Base-by-base conservation (phyloP, 805 yeast genomes). In the Saturnispora galanensis region DNA sequence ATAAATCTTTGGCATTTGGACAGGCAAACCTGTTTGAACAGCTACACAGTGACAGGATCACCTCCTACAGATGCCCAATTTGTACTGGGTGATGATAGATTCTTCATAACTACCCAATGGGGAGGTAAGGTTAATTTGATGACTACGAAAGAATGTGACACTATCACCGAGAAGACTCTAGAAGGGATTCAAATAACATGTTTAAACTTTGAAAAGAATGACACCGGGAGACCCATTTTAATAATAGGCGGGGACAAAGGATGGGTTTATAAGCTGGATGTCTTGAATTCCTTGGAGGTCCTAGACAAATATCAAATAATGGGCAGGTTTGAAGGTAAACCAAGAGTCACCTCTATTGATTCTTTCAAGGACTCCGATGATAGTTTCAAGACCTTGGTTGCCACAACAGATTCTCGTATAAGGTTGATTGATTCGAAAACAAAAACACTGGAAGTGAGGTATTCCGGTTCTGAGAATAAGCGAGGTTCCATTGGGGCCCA, bases 1-100 rank as follows among this genome's bases (percentile, higher is more conserved):
- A 95, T 79, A 2, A 75, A 76, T 50, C 64, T 89, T 39, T 89
- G 97, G 96, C 94, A 89, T 59, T 73, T 82, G 10, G 85, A 84
- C 34, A 70, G 89, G 40, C 64, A 63, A 2, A 70, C 67, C 12
- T 77, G 86, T 42, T 64, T 89, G 13, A 72, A 81, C 39, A 70
- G 78, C 0, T 88, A 84, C 54, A 58, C 62, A 10, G 89, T 86
- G 57, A 73, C 78, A n/a, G 95, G 86, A 21, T 21, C 26, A 59
- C 82, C 86, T 60, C 95, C 87, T 3, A 83, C 96, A 0, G 68
- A 81, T 9, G 84, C 84, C 3, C 73, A 71, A 41, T 89, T 89
- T 60, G 95, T 85, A 56, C 94, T 93, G 1, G 66, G 66, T 1
- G 97, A 89, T 62, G 96, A 89, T 57, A 63, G 97, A 18, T 89